Conservation (phyloP, 805 yeast genomes). For the Lipomyces sp. region DNA sequence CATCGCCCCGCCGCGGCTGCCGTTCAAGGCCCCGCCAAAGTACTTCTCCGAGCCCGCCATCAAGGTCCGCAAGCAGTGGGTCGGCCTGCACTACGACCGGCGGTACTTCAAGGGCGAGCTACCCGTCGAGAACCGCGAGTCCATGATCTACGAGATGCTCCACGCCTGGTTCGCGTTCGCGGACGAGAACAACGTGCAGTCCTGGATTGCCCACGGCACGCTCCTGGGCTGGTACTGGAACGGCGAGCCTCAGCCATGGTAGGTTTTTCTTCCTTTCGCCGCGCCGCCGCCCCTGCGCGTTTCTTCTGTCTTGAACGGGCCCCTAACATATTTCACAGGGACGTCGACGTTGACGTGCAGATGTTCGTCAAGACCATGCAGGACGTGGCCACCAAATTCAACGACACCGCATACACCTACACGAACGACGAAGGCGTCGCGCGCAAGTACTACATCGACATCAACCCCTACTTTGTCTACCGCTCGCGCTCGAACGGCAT, state of each 20-base stretch:
- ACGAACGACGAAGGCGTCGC: constrained; percentile 70
- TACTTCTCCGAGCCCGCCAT: constrained; percentile 25
- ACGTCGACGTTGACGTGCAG: constrained; percentile 49
- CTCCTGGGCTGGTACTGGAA: constrained; percentile 51
- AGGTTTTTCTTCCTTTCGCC: not conserved
- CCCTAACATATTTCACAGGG: constrained; percentile 32
- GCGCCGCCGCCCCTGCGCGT: not conserved
- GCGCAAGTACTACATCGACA: constrained; percentile 48
- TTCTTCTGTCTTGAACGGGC: not conserved
- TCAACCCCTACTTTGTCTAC: constrained; percentile 49
- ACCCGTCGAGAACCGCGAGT: constrained; percentile 41
- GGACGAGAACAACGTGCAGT: constrained; percentile 42
- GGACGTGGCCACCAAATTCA: constrained; percentile 47
- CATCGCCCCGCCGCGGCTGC: constrained; percentile 20
- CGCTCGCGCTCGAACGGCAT: constrained; percentile 49
- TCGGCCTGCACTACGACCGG: constrained; percentile 56
- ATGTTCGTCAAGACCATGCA: constrained; percentile 49
- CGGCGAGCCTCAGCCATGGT: constrained; percentile 52
- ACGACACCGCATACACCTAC: constrained; percentile 39
- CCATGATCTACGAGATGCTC: constrained; percentile 47
- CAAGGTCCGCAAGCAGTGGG: constrained; percentile 8
- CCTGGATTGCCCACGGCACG: constrained; percentile 53
- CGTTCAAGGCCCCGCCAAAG: constrained; percentile 22
- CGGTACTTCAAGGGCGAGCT: constrained; percentile 54
- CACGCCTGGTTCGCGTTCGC: constrained; percentile 48